These are phyloP conservation scores for Gracilariopsis chorda DNA, from an alignment of 23 red algal genomes.

Conservation along the genomic window DNA sequence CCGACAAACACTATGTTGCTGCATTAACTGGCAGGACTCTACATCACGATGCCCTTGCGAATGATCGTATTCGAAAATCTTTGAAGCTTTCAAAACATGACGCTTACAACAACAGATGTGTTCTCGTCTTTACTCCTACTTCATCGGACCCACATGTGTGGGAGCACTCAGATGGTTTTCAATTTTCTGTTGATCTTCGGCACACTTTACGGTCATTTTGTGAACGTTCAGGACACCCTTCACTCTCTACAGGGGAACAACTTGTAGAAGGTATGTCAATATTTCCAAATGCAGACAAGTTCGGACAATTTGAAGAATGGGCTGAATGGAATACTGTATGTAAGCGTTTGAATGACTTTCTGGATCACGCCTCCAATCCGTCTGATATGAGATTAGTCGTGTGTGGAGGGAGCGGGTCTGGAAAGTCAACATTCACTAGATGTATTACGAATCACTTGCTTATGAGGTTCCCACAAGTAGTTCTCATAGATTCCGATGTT, in stretches of 20 bases:
- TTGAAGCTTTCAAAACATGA: neutral
- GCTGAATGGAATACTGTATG: neutral
- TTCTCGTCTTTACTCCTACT: neutral
- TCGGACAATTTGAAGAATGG: neutral
- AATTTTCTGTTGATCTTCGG: neutral
- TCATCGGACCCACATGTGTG: neutral
- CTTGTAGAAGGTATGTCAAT: neutral
- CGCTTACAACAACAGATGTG: neutral
- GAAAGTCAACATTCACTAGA: slow-evolving; percentile 27
- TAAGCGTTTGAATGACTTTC: neutral
- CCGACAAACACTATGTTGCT: neutral
- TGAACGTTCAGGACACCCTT: neutral
- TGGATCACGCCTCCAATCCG: neutral
- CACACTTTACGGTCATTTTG: neutral
- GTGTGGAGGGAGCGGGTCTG: slow-evolving; percentile 9
- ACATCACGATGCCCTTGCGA: neutral
- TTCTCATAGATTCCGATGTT: slow-evolving; percentile 16
- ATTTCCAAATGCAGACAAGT: neutral
- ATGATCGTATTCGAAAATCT: neutral
- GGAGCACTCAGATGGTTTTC: neutral
- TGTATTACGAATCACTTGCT: slow-evolving; percentile 16
- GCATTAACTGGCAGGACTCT: neutral
- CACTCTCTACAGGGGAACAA: neutral
- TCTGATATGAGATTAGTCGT: neutral
- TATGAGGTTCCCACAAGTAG: neutral